Percentiles rank a stretch among this genome's conserved stretches.
Evolutionary conservation across 2,329 filamentous ascomycete species (phyloP).

Genomic region (Neofusicoccum cordaticola): DNA sequence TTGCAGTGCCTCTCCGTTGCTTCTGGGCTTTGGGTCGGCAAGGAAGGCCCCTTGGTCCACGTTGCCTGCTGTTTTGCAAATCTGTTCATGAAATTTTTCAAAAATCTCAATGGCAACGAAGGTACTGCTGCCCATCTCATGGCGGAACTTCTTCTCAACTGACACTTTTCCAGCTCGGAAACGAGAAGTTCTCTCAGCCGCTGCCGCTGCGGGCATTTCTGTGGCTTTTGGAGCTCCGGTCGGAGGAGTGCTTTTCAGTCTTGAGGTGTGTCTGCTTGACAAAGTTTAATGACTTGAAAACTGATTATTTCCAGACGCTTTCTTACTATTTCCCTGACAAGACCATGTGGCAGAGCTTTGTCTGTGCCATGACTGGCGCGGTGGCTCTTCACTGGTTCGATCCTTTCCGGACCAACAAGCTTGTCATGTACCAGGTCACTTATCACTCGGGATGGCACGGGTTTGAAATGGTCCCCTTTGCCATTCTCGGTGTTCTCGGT

Average conservation of each 20-base stretch:
- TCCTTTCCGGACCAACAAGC: constrained; percentile 90
- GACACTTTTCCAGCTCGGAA: constrained; percentile 66
- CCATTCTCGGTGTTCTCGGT: constrained; percentile 79
- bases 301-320: constrained; percentile 61
- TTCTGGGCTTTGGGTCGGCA: constrained; percentile 94
- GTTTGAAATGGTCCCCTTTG: constrained; percentile 88
- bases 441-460: constrained; percentile 91
- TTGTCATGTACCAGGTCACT: constrained; percentile 92
- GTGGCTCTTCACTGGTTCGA: constrained; percentile 90
- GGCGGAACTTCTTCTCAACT: constrained; percentile 18
- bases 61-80: constrained; percentile 96
- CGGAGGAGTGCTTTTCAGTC: constrained; percentile 88
- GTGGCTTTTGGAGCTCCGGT: constrained; percentile 94
- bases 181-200: constrained; percentile 87
- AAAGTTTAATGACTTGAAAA: neutral
- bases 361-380: constrained; percentile 98
- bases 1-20: constrained; percentile 81
- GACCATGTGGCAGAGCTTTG: constrained; percentile 99
- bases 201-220: constrained; percentile 86
- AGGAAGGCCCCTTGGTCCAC: constrained; percentile 92
- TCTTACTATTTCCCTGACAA: constrained; percentile 99
- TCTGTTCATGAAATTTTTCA: constrained; percentile 85
- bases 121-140: constrained; percentile 44
- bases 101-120: constrained; percentile 80
- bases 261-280: constrained; percentile 64